Evolutionary conservation across 192 early-diverging fungal genomes (phyloP).

Genomic region (Umbelopsis isabellina): DNA sequence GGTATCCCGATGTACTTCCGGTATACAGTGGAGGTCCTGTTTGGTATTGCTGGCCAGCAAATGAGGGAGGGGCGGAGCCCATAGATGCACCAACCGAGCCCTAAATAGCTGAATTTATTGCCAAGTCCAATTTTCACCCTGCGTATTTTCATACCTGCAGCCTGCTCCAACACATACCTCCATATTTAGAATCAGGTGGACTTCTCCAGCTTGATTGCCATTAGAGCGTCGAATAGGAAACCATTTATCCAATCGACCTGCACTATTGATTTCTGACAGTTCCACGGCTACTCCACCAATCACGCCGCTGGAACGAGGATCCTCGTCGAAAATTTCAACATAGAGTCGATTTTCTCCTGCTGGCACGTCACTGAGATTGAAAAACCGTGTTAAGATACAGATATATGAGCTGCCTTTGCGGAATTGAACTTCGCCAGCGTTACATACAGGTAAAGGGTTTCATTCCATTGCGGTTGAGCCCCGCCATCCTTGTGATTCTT

Average conservation of each 20-base stretch:
- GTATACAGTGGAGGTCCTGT: constrained; percentile 13
- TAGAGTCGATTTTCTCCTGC: constrained; percentile 26
- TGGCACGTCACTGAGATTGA: constrained; percentile 23
- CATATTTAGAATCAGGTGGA: constrained; percentile 17
- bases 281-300: constrained; percentile 25
- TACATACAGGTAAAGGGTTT: constrained; percentile 34
- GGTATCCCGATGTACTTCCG: not conserved
- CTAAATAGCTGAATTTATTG: not conserved
- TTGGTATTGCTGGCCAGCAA: constrained; percentile 7
- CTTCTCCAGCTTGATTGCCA: constrained; percentile 19
- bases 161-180: not conserved
- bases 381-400: not conserved
- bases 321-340: constrained; percentile 40
- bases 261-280: constrained; percentile 3
- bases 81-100: not conserved
- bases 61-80: constrained; percentile 11
- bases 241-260: constrained; percentile 13
- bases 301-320: constrained; percentile 23
- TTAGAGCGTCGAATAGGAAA: constrained; percentile 15
- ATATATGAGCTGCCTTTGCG: too few species aligned
- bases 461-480: constrained; percentile 30
- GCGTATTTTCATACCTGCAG: not conserved
- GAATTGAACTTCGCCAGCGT: too few species aligned
- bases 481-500: constrained; percentile 23
- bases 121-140: not conserved